Percentiles rank a stretch among this genome's conserved stretches.
Evolutionary conservation across 164 flowering plant species (phyloP).

Genomic region (Annona squamosa): DNA sequence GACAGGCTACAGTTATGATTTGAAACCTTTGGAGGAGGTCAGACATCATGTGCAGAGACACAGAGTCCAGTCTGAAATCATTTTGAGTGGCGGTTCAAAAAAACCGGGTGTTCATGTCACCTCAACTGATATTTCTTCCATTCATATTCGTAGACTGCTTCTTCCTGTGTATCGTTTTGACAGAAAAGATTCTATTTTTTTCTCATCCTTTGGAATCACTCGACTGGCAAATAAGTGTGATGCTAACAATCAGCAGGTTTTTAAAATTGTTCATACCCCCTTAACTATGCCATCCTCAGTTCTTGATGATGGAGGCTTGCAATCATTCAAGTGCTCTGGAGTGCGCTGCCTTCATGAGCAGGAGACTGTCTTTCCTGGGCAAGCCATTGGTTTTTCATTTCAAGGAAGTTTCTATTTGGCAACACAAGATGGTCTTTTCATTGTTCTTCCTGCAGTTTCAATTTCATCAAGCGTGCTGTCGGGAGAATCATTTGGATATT

Average conservation of each 20-base stretch:
- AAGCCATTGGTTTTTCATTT: conserved; percentile 69
- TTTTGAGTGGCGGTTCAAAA: conserved; percentile 27
- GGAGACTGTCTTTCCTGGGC: conserved; percentile 35
- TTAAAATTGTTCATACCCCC: conserved; percentile 47
- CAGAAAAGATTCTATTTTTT: conserved; percentile 49
- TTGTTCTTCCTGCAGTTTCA: conserved; percentile 73
- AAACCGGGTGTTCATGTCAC: conserved; percentile 11
- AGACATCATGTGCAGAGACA: conserved; percentile 13
- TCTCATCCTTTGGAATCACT: conserved; percentile 75
- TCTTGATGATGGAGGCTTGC: conserved; percentile 42
- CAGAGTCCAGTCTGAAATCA: conserved; percentile 14
- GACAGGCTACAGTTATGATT: conserved; percentile 8
- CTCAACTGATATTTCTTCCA: conserved; percentile 16
- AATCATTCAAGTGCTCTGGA: conserved; percentile 10
- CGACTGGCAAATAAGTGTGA: conserved; percentile 33
- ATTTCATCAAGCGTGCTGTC: conserved; percentile 41
- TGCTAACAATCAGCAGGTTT: conserved; percentile 18
- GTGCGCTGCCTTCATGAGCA: conserved; percentile 18
- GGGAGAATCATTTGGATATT: conserved; percentile 44
- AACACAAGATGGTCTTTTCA: conserved; percentile 56
- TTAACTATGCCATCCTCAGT: conserved; percentile 28
- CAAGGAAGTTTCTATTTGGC: conserved; percentile 82
- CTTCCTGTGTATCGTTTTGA: conserved; percentile 39
- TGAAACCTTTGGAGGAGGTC: conserved; percentile 9
- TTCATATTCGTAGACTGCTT: conserved; percentile 44